phyloP scores from a whole-genome alignment of 192 early-diverging fungal genomes.

The Coemansia sp. region DNA sequence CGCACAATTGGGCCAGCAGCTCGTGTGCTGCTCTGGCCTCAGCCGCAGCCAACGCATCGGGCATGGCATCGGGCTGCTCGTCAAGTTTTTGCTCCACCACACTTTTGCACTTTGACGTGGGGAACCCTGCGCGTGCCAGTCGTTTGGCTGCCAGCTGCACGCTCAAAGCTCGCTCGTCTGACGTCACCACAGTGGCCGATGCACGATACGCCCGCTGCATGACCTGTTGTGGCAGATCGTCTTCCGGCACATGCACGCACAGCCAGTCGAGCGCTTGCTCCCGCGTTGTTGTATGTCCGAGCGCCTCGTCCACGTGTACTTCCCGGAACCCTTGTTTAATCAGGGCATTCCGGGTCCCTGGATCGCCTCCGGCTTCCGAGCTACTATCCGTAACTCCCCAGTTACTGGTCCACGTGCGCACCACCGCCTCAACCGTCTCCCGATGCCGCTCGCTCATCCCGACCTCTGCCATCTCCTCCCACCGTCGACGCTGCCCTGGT shows the following conservation, averaged over 20 bases:
- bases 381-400: slow-evolving; percentile 13
- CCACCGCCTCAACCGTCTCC: slow-evolving; percentile 62
- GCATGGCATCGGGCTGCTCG: neutral
- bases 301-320: slow-evolving; percentile 73
- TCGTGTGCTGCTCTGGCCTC: slow-evolving; percentile 18
- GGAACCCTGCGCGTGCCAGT: slow-evolving; percentile 32
- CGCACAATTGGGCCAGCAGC: slow-evolving; percentile 17
- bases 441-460: slow-evolving; percentile 66
- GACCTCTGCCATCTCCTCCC: slow-evolving; percentile 60
- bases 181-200: slow-evolving; percentile 5
- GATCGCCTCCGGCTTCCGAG: neutral
- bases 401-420: slow-evolving; percentile 55
- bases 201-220: slow-evolving; percentile 25
- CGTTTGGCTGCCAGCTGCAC: slow-evolving; percentile 17
- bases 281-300: slow-evolving; percentile 56
- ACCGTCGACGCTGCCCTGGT: slow-evolving; percentile 13
- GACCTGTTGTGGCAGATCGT: slow-evolving; percentile 59
- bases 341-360: neutral
- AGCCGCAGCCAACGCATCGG: neutral
- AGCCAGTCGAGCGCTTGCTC: slow-evolving; percentile 78
- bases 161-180: neutral
- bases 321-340: slow-evolving; percentile 67
- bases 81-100: slow-evolving; percentile 8
- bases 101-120: slow-evolving; percentile 3
- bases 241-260: slow-evolving; percentile 86